phyloP scores from a whole-genome alignment of 2,329 filamentous ascomycete genomes.

The Cercospora zeae-maydis region DNA sequence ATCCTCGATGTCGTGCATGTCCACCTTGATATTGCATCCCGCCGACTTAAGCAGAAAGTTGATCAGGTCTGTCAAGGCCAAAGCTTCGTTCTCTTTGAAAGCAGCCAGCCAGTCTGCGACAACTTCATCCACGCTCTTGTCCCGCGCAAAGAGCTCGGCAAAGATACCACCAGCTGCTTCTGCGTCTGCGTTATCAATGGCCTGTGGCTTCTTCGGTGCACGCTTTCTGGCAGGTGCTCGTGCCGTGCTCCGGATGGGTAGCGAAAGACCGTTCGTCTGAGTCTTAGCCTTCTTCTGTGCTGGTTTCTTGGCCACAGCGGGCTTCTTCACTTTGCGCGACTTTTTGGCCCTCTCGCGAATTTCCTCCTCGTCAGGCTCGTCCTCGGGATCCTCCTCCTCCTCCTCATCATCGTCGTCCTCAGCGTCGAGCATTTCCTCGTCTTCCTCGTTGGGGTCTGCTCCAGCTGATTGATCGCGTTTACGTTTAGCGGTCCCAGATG shows the following conservation, averaged over 20 bases:
- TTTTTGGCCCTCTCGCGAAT: constrained; percentile 37
- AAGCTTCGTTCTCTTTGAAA: constrained; percentile 55
- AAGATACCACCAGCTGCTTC: constrained; percentile 56
- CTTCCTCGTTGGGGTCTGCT: constrained; percentile 35
- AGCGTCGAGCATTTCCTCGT: constrained; percentile 37
- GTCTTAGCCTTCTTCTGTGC: constrained; percentile 50
- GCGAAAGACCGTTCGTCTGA: constrained; percentile 53
- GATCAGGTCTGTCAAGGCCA: constrained; percentile 56
- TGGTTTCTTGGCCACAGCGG: constrained; percentile 33
- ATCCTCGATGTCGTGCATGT: constrained; percentile 79
- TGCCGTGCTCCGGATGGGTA: constrained; percentile 54
- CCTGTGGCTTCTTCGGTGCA: constrained; percentile 49
- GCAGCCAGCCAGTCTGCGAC: constrained; percentile 56
- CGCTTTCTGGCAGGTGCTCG: constrained; percentile 40
- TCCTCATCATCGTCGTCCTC: constrained; percentile 33
- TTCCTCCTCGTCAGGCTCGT: constrained; percentile 50
- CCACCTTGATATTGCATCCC: constrained; percentile 76
- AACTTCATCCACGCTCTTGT: constrained; percentile 53
- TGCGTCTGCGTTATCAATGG: constrained; percentile 51
- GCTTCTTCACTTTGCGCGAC: constrained; percentile 27
- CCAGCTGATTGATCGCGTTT: constrained; percentile 43
- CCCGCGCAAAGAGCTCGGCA: constrained; percentile 58
- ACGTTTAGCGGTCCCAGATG: constrained; percentile 44
- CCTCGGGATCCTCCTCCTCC: constrained; percentile 38
- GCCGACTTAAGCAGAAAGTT: constrained; percentile 64